Conservation (phyloP, 1,139 yeast species). For the Sugiyamaella japonica region DNA sequence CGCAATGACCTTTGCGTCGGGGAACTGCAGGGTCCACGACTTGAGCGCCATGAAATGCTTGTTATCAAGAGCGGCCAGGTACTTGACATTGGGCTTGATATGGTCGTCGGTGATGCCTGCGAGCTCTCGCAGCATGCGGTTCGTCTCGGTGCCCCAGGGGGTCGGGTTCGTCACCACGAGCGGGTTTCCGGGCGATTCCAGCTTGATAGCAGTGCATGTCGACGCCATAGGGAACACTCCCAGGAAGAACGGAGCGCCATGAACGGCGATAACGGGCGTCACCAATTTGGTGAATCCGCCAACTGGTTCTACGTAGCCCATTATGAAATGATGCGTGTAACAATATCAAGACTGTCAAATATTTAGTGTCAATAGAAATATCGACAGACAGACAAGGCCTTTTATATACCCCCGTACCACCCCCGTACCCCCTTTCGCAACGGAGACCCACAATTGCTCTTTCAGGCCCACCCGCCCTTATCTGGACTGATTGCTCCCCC, state of each 20-base stretch:
- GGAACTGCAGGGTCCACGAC: slow-evolving; percentile 51
- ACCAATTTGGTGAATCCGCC: slow-evolving; percentile 50
- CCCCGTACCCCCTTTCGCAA: background rate
- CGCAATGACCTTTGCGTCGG: slow-evolving; percentile 53
- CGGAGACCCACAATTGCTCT: background rate
- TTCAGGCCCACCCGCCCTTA: background rate
- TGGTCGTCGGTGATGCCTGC: slow-evolving; percentile 36
- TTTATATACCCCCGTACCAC: no score
- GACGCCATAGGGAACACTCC: slow-evolving; percentile 46
- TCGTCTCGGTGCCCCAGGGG: slow-evolving; percentile 51
- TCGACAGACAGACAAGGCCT: no score
- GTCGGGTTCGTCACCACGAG: slow-evolving; percentile 61
- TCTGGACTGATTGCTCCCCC: background rate
- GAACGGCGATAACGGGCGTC: slow-evolving; percentile 48
- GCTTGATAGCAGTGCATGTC: slow-evolving; percentile 52
- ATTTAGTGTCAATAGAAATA: no score
- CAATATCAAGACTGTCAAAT: no score
- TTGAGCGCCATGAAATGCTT: slow-evolving; percentile 42
- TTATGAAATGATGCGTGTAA: background rate
- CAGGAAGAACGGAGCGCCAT: slow-evolving; percentile 41
- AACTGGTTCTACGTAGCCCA: slow-evolving; percentile 38
- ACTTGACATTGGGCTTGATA: slow-evolving; percentile 38
- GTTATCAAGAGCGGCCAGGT: slow-evolving; percentile 38
- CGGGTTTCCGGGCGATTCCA: slow-evolving; percentile 41
- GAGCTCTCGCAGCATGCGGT: slow-evolving; percentile 46